These are phyloP conservation scores for Phytophthora tubulina DNA, from an alignment of 352 stramenopile species.

Conservation along the genomic window DNA sequence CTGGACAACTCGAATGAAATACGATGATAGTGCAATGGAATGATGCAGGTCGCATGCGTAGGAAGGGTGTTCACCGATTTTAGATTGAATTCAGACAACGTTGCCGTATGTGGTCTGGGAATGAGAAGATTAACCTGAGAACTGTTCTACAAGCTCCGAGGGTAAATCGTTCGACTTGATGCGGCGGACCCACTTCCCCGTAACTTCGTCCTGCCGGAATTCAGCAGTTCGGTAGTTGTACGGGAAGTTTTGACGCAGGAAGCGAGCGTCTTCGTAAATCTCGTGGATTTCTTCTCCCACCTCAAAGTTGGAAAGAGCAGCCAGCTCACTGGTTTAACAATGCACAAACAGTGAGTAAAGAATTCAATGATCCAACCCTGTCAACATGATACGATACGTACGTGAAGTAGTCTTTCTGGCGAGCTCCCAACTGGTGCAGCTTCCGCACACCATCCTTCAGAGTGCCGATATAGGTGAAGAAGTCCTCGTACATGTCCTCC, in stretches of 20 bases:
- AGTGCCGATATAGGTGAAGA: slow-evolving; percentile 53
- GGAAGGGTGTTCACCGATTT: too few relatives aligned
- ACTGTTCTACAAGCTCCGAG: slow-evolving; percentile 43
- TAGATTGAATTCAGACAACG: too few relatives aligned
- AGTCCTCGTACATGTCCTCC: slow-evolving; percentile 76
- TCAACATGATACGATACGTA: slow-evolving; percentile 24
- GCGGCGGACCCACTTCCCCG: slow-evolving; percentile 53
- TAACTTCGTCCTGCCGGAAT: slow-evolving; percentile 54
- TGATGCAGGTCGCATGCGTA: too few relatives aligned
- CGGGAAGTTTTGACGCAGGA: slow-evolving; percentile 64
- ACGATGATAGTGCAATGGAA: not conserved
- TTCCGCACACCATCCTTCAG: slow-evolving; percentile 62
- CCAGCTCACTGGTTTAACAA: slow-evolving; percentile 45
- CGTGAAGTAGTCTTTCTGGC: slow-evolving; percentile 64
- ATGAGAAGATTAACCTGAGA: slow-evolving; percentile 24
- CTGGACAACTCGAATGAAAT: too few relatives aligned
- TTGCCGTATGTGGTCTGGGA: not conserved
- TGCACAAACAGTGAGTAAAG: not conserved
- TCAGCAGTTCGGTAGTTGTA: slow-evolving; percentile 73
- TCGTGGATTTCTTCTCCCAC: slow-evolving; percentile 60
- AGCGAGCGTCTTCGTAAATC: slow-evolving; percentile 75
- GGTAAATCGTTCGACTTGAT: slow-evolving; percentile 37
- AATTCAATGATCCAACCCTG: not conserved
- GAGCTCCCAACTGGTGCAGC: slow-evolving; percentile 72
- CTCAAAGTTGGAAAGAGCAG: slow-evolving; percentile 45